phyloP scores from a whole-genome alignment of 1,284 basidiomycete genomes.

The Mycena citricolor region DNA sequence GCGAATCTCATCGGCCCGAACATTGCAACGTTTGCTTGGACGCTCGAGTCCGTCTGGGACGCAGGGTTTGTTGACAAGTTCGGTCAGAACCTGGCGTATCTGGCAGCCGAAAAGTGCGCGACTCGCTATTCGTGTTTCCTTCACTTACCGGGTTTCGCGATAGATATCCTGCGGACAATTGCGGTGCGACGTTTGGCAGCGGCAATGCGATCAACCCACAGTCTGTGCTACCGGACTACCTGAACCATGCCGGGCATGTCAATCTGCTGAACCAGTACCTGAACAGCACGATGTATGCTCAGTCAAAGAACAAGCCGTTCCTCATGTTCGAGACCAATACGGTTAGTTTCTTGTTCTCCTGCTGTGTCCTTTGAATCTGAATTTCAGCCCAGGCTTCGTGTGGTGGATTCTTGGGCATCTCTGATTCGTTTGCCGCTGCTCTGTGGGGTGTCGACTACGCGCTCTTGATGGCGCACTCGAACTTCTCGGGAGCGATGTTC shows the following conservation, averaged over 20 bases:
- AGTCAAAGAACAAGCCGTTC: slow-evolving; percentile 48
- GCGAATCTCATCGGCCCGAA: slow-evolving; percentile 47
- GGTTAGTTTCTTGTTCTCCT: slow-evolving; percentile 30
- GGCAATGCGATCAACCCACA: slow-evolving; percentile 42
- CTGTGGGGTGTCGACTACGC: slow-evolving; percentile 68
- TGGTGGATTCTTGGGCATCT: slow-evolving; percentile 72
- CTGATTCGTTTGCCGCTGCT: slow-evolving; percentile 64
- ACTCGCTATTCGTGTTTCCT: neutral
- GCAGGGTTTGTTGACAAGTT: slow-evolving; percentile 38
- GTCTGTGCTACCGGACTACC: slow-evolving; percentile 51
- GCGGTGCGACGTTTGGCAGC: slow-evolving; percentile 40
- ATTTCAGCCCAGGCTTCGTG: slow-evolving; percentile 43
- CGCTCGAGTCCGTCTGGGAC: slow-evolving; percentile 43
- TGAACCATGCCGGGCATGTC: slow-evolving; percentile 54
- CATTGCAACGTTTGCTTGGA: slow-evolving; percentile 42
- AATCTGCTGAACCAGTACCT: slow-evolving; percentile 51
- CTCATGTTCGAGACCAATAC: slow-evolving; percentile 82
- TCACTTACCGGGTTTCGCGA: slow-evolving; percentile 23
- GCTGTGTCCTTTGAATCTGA: too few species aligned
- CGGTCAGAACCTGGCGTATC: slow-evolving; percentile 3
- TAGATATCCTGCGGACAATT: slow-evolving; percentile 1
- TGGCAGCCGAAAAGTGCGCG: slow-evolving; percentile 27
- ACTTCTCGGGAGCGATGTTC: slow-evolving; percentile 48
- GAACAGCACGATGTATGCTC: slow-evolving; percentile 45
- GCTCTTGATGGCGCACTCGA: slow-evolving; percentile 55